Evolutionary conservation across 345 rosid species (phyloP), one percentile per base, ranked within the genome.

Genomic region (Dimocarpus longan): DNA sequence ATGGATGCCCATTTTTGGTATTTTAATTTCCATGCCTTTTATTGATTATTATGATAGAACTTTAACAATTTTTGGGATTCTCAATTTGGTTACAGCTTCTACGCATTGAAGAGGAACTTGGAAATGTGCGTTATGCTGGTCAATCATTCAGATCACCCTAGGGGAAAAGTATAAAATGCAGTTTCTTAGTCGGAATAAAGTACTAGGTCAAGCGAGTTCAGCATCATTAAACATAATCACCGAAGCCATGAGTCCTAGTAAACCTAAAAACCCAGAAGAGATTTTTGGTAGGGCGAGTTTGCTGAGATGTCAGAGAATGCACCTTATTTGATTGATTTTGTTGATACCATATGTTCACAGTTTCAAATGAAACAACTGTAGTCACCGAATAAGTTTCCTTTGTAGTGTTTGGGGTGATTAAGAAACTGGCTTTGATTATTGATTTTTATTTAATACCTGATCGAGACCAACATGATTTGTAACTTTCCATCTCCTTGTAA

Each of bases 81-180:
- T 78, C 50, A 68, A 21, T 73, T 64, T 52, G 18, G 18, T 82
- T 86, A 85, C 98, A 94, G 98, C 99, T 96, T 78, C 92, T 93
- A 56, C 98, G 99, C 81, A 93, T 93, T 8, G 99, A 96, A 82
- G 98, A 96, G 89, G 99, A 94, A 62, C 98, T 94, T 2, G 95
- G 92, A 76, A 91, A 84, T 46, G 98, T 94, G 59, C 90, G 91
- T 13, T 97, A 90, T 70, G 98, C 99, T 0, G 98, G 98, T 0
- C 91, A 86, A 86, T 88, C 85, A 81, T 97, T 97, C 91, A 87
- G 99, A 86, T 93, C 97, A 57, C 97, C 98, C 5, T 97, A 84
- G 82, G 75, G 71, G 65, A 78, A 66, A 62, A 52, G 67, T 57
- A 24, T 15, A 43, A 15, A 62, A 42, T 76, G 10, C 32, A 52